These are phyloP conservation scores for Phytophthora colocasiae DNA, from an alignment of 352 stramenopile genomes.

Conservation along the genomic window DNA sequence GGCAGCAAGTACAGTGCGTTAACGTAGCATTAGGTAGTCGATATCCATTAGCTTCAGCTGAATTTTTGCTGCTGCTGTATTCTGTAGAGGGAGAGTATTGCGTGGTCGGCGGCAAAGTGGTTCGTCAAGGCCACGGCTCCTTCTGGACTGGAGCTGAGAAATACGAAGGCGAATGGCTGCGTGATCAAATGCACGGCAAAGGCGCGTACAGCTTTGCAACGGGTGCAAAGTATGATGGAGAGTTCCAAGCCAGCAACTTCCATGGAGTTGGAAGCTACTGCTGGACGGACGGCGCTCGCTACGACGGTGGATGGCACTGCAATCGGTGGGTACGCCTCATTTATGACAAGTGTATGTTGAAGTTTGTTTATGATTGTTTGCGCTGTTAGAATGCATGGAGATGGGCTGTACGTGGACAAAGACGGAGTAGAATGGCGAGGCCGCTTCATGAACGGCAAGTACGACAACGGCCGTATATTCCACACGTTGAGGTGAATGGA, in stretches of 20 bases:
- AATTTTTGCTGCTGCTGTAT: background rate
- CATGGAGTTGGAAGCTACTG: slow-evolving; percentile 67
- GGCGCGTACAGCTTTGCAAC: slow-evolving; percentile 75
- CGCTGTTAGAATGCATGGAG: slow-evolving; percentile 75
- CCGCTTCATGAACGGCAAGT: slow-evolving; percentile 84
- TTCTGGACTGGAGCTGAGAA: slow-evolving; percentile 64
- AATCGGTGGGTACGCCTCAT: slow-evolving; percentile 40
- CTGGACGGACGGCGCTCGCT: slow-evolving; percentile 73
- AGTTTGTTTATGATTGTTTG: slow-evolving; percentile 24
- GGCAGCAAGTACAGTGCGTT: slow-evolving; percentile 63
- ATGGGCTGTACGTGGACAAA: slow-evolving; percentile 74
- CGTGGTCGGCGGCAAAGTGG: slow-evolving; percentile 37
- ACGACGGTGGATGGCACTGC: slow-evolving; percentile 63
- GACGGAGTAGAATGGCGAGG: slow-evolving; percentile 78
- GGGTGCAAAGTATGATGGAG: slow-evolving; percentile 76
- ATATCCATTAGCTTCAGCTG: slow-evolving; percentile 7
- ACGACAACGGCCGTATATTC: slow-evolving; percentile 85
- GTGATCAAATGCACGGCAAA: slow-evolving; percentile 74
- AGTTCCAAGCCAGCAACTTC: slow-evolving; percentile 73
- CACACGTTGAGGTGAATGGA: slow-evolving; percentile 62
- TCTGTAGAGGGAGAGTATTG: slow-evolving; percentile 60
- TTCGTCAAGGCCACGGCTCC: slow-evolving; percentile 61
- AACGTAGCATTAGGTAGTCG: slow-evolving; percentile 9
- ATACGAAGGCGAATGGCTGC: slow-evolving; percentile 70
- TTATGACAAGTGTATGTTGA: slow-evolving; percentile 19